Percentiles rank a stretch among this genome's conserved stretches.
Evolutionary conservation across 108 stramenopile genomes (phyloP).

Genomic region (Conticribra guillardii): DNA sequence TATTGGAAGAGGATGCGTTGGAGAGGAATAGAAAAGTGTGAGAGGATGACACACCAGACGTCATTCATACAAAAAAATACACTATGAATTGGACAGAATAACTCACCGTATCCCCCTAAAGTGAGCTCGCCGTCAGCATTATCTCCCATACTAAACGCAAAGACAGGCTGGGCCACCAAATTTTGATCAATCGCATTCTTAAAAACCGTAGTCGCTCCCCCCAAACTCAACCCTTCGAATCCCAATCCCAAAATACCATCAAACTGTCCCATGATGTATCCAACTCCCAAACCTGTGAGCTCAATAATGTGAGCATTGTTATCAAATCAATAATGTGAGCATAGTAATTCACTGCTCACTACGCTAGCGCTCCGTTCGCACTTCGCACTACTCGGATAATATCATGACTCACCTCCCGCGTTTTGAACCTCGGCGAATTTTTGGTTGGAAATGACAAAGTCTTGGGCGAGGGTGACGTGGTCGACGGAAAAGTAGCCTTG

Average conservation of each 20-base stretch:
- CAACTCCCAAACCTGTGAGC: slow-evolving; percentile 96
- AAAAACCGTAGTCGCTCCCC: slow-evolving; percentile 90
- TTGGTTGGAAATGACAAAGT: slow-evolving; percentile 66
- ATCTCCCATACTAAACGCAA: slow-evolving; percentile 97
- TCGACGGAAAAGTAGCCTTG: slow-evolving; percentile 77
- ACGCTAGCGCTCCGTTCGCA: too few relatives aligned
- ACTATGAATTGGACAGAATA: neutral
- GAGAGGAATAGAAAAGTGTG: too few relatives aligned
- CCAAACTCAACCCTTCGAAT: slow-evolving; percentile 90
- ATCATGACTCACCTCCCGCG: too few relatives aligned
- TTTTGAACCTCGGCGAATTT: slow-evolving; percentile 91
- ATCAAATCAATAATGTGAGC: too few relatives aligned
- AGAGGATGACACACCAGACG: too few relatives aligned
- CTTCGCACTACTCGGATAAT: too few relatives aligned
- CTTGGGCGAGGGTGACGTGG: slow-evolving; percentile 73
- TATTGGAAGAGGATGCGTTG: slow-evolving; percentile 11
- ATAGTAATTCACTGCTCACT: too few relatives aligned
- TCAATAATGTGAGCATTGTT: too few relatives aligned
- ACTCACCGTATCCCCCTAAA: slow-evolving; percentile 90
- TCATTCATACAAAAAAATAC: too few relatives aligned
- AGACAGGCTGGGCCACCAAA: slow-evolving; percentile 75
- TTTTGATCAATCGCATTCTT: slow-evolving; percentile 91
- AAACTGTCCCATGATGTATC: slow-evolving; percentile 94
- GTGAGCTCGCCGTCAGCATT: slow-evolving; percentile 92
- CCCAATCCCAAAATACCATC: slow-evolving; percentile 99